Percentiles rank a stretch among this genome's conserved stretches.
Evolutionary conservation across 2,329 filamentous ascomycete species (phyloP).

Genomic region (Harringtonia lauricola): DNA sequence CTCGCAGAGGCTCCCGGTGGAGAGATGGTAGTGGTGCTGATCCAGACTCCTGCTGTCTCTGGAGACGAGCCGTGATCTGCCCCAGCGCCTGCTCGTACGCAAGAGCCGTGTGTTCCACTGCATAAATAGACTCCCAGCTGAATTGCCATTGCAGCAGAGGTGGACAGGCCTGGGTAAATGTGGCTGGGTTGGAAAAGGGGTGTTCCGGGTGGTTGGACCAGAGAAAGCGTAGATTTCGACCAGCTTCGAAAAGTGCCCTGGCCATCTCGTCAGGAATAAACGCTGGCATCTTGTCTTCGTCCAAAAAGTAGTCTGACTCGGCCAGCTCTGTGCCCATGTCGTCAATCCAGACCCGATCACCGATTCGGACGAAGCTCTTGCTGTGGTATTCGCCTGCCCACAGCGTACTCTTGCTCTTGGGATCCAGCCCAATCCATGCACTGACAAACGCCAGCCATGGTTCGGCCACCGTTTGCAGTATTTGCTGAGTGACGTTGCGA

Average conservation of each 20-base stretch:
- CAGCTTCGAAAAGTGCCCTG: conserved; percentile 66
- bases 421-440: conserved; percentile 63
- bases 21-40: too few species aligned
- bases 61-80: conserved; percentile 15
- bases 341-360: conserved; percentile 41
- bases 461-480: conserved; percentile 34
- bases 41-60: not conserved
- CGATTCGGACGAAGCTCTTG: conserved; percentile 51
- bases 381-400: conserved; percentile 16
- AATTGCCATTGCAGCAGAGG: conserved; percentile 58
- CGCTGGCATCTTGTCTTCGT: conserved; percentile 53
- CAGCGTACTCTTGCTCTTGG: conserved; percentile 31
- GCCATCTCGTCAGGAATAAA: conserved; percentile 64
- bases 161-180: conserved; percentile 33
- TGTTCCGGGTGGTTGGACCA: conserved; percentile 60
- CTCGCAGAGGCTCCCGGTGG: too few species aligned
- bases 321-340: conserved; percentile 47
- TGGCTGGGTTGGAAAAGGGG: conserved; percentile 45
- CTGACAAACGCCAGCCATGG: conserved; percentile 35
- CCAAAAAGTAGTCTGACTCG: conserved; percentile 51
- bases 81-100: conserved; percentile 36
- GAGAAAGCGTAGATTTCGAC: conserved; percentile 64
- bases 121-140: conserved; percentile 57
- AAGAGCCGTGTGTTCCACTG: conserved; percentile 48
- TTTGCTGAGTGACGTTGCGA: conserved; percentile 52